These are phyloP conservation scores for Fonsecaea multimorphosa DNA, from an alignment of 2,329 filamentous ascomycete species.

Conservation along the genomic window DNA sequence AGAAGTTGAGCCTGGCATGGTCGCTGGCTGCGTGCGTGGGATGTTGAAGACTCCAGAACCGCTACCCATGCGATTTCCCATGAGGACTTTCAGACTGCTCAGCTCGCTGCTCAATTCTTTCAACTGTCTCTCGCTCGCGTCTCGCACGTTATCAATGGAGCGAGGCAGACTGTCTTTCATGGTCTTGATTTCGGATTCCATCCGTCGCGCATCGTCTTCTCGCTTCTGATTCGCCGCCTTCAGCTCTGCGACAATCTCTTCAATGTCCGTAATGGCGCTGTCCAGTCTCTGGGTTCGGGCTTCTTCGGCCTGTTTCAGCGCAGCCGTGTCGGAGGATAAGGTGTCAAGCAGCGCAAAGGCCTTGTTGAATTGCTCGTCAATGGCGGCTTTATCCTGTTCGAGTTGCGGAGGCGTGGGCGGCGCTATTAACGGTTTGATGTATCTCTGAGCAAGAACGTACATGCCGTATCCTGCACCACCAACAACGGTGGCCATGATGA, in stretches of 20 bases:
- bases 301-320: constrained; percentile 84
- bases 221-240: constrained; percentile 80
- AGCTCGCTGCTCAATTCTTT: constrained; percentile 86
- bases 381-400: constrained; percentile 89
- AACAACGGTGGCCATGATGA: constrained; percentile 97
- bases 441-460: constrained; percentile 89
- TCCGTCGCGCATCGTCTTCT: constrained; percentile 84
- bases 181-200: constrained; percentile 82
- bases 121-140: constrained; percentile 77
- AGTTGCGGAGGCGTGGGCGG: constrained; percentile 93
- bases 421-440: constrained; percentile 86
- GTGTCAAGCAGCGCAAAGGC: constrained; percentile 92
- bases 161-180: constrained; percentile 86
- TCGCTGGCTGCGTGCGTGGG: constrained; percentile 43
- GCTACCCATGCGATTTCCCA: constrained; percentile 66
- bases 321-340: constrained; percentile 84
- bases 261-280: constrained; percentile 78
- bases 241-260: constrained; percentile 78
- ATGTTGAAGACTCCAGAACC: constrained; percentile 31
- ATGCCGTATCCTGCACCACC: constrained; percentile 87
- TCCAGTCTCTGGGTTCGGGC: constrained; percentile 84
- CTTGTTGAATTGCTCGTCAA: constrained; percentile 91
- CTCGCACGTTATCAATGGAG: constrained; percentile 86
- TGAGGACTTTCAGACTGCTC: constrained; percentile 87
- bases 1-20: constrained; percentile 41